Base-by-base conservation (phyloP, 2,329 filamentous ascomycete species). In the Nigrograna mackinnonii region DNA sequence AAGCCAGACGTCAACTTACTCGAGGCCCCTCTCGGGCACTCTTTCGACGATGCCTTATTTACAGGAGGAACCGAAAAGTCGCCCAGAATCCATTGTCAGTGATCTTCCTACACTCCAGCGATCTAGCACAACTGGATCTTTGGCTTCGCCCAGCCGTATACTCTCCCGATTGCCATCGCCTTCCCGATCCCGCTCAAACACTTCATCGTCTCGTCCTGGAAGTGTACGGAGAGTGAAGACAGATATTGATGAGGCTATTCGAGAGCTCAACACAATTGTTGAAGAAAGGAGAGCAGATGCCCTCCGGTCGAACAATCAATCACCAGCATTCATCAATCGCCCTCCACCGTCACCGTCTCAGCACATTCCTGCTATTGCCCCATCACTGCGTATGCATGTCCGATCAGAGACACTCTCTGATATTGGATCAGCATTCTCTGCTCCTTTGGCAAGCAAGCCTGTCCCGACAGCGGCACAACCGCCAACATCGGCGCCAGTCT, bases 191-290 rank as follows among this genome's bases (percentile, higher is more conserved):
- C 68, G 55, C 34, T 66, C 58, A 24, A 66, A 57, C 58, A 71
- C 55, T 40, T 66, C 62, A 22, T 62, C 53, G 12, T 58, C 58
- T 19, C 64, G 68, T 22, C 62, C 63, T 11, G 56, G 54, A 7
- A 69, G 68, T 18, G 52, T 71, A 5, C 67, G 70, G 11, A 64
- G 67, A 44, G 55, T 52, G 31, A 67, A 53, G 30, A 60, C 57
- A 16, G 69, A 72, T 35, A 58, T 76, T 6, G 74, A 77, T 22
- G 66, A 69, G 24, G 74, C 72, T 12, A 72, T 76, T 39, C 64
- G 71, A 3, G 73, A 76, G 52, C 66, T 76, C 41, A 75, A 77
- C 56, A 75, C 70, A 17, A 76, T 76, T 38, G 68, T 76, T 36
- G 72, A 76, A 51, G 72, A 76, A 50, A 67, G 67, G 13, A 60